Conservation (phyloP, 192 early-diverging fungal genomes). For the Fimicolochytrium jonesii region DNA sequence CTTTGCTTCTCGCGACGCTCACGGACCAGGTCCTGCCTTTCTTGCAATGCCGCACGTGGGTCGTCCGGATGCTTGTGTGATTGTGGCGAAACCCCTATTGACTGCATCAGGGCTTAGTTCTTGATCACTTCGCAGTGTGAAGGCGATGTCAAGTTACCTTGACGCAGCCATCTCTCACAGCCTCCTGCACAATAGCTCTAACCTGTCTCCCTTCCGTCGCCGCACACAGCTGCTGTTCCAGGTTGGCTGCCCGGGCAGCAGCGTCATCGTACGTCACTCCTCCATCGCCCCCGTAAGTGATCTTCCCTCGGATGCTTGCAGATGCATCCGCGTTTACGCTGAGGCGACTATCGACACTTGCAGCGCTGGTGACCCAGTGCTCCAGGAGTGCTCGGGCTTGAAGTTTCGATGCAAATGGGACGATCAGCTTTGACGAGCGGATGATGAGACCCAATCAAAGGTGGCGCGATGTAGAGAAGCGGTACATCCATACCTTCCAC, state of each 20-base stretch:
- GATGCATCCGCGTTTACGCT: neutral
- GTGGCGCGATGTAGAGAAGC: neutral
- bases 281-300: neutral
- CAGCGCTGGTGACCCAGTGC: slow-evolving; percentile 6
- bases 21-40: slow-evolving; percentile 4
- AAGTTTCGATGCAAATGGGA: neutral
- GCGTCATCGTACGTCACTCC: too few species aligned
- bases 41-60: neutral
- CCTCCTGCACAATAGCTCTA: slow-evolving; percentile 3
- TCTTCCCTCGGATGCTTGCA: neutral
- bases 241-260: neutral
- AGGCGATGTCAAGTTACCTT: neutral
- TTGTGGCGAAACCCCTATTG: neutral
- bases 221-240: slow-evolving; percentile 8
- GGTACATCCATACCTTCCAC: slow-evolving; percentile 15
- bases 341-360: neutral
- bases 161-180: neutral
- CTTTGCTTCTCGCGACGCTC: slow-evolving; percentile 4
- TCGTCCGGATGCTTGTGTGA: neutral
- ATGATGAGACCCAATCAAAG: neutral
- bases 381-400: slow-evolving; percentile 9
- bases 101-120: neutral
- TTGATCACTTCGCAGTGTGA: neutral
- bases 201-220: slow-evolving; percentile 2
- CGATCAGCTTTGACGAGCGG: neutral